phyloP scores from a whole-genome alignment of 1,284 basidiomycete genomes.

The Puccinia polysora region DNA sequence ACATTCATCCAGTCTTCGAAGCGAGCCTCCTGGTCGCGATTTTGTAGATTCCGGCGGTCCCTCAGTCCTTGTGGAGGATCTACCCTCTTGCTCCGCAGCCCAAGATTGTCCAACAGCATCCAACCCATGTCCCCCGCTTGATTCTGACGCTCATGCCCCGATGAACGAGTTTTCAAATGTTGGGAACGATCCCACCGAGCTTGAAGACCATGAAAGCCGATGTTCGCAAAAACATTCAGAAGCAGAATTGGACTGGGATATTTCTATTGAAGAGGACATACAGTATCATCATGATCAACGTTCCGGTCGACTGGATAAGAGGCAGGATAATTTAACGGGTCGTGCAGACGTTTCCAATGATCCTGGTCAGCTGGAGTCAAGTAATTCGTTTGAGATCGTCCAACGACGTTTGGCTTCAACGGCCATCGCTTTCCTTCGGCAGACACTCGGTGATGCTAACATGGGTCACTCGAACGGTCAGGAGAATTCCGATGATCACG shows the following conservation, averaged over 20 bases:
- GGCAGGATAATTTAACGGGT: background rate
- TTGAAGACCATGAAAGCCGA: background rate
- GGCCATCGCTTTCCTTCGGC: conserved; percentile 40
- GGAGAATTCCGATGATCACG: conserved; percentile 15
- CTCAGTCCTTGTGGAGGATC: too few species aligned
- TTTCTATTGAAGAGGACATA: conserved; percentile 20
- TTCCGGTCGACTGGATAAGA: background rate
- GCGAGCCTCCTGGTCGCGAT: too few species aligned
- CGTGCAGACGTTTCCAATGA: background rate
- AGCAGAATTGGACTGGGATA: conserved; percentile 27
- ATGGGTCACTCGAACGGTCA: background rate
- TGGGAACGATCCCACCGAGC: background rate
- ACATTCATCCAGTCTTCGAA: too few species aligned
- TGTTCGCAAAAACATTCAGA: conserved; percentile 4
- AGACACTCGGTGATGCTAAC: conserved; percentile 26
- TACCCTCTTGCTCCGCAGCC: too few species aligned
- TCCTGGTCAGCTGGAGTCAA: background rate
- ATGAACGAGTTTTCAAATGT: too few species aligned
- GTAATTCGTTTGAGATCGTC: conserved; percentile 14
- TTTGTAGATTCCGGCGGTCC: too few species aligned
- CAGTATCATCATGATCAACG: conserved; percentile 2
- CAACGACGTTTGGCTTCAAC: conserved; percentile 27
- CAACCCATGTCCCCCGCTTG: too few species aligned
- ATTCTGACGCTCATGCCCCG: too few species aligned
- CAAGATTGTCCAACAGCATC: too few species aligned